Evolutionary conservation across 1,284 basidiomycete genomes (phyloP).

Genomic region (Ganoderma resinaceum): DNA sequence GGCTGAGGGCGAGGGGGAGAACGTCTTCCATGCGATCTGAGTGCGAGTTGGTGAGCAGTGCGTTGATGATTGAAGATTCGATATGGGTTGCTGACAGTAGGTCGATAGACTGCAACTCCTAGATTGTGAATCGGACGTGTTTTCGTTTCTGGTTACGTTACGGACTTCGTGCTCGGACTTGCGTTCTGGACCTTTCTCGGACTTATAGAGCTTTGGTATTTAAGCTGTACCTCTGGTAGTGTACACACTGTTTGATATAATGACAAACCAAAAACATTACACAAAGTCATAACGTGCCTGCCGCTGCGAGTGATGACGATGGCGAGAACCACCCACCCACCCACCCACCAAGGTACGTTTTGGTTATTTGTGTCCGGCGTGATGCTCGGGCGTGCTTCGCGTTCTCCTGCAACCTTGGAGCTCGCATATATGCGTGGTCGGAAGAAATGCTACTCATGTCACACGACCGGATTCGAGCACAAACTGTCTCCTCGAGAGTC

Average conservation of each 20-base stretch:
- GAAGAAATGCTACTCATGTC: no score
- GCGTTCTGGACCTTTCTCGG: not conserved
- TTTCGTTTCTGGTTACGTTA: not conserved
- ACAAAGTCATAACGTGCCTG: not conserved
- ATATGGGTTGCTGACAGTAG: not conserved
- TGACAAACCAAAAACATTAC: not conserved
- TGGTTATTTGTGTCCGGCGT: no score
- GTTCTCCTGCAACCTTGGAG: no score
- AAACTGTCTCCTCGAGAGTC: no score
- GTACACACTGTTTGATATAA: not conserved
- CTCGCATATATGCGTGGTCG: no score
- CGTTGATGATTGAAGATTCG: no score
- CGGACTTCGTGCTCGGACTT: not conserved
- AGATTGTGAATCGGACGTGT: not conserved
- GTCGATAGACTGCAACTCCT: no score
- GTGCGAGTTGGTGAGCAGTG: not conserved
- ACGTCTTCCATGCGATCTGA: not conserved
- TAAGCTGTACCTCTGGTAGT: not conserved
- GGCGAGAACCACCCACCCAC: no score
- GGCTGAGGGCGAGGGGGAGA: not conserved
- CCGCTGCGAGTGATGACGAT: no score
- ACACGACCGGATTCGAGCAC: no score
- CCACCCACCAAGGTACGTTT: not conserved
- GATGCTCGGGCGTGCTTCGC: no score
- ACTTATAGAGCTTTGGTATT: not conserved